Evolutionary conservation across 768 basidiomycete species (phyloP).

Genomic region (Pisolithus albus): DNA sequence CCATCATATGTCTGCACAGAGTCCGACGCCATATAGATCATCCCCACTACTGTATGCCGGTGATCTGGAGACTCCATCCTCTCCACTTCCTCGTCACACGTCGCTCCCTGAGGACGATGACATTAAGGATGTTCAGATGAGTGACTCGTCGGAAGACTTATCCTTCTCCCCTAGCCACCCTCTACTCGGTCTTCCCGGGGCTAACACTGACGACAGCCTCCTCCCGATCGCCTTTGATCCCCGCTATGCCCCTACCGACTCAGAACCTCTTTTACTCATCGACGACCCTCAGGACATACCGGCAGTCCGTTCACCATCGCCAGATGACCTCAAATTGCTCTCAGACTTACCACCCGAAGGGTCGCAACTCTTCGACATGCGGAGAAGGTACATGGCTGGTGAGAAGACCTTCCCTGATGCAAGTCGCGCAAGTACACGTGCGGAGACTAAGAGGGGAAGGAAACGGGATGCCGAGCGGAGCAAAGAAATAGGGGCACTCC

Average conservation of each 20-base stretch:
- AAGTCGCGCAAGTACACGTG: slow-evolving; percentile 32
- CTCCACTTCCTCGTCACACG: slow-evolving; percentile 26
- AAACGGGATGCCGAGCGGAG: slow-evolving; percentile 50
- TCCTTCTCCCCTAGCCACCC: slow-evolving; percentile 13
- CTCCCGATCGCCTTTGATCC: slow-evolving; percentile 22
- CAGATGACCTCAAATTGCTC: slow-evolving; percentile 35
- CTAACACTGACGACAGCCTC: slow-evolving; percentile 36
- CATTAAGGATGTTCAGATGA: slow-evolving; percentile 18
- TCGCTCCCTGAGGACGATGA: slow-evolving; percentile 27
- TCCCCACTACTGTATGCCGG: slow-evolving; percentile 20
- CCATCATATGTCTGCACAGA: slow-evolving; percentile 12
- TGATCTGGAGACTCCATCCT: slow-evolving; percentile 18
- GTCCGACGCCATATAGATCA: slow-evolving; percentile 8
- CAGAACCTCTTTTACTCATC: slow-evolving; percentile 35
- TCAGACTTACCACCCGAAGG: slow-evolving; percentile 31
- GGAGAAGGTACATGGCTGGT: slow-evolving; percentile 30
- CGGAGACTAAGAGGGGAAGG: slow-evolving; percentile 38
- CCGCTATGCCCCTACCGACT: neutral
- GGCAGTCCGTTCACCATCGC: slow-evolving; percentile 37
- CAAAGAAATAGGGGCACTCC: slow-evolving; percentile 48
- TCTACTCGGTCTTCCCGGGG: slow-evolving; percentile 36
- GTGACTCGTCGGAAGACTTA: slow-evolving; percentile 12
- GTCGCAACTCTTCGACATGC: slow-evolving; percentile 34
- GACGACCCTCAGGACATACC: slow-evolving; percentile 35
- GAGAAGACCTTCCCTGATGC: slow-evolving; percentile 31